Base-by-base conservation (phyloP, 345 rosid species). In the Cardamine resedifolia region DNA sequence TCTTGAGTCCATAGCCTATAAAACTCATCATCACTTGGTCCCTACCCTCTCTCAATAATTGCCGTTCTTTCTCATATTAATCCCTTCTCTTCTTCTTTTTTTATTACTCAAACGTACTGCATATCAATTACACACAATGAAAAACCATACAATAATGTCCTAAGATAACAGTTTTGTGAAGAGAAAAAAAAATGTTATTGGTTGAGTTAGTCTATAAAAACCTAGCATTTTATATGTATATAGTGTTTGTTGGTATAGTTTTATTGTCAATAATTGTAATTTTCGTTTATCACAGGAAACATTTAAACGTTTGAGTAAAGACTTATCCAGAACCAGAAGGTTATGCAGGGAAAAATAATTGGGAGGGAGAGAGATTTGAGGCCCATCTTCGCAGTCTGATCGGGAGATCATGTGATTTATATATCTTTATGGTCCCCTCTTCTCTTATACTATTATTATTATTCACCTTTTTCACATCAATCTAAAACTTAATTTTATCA, bases 401-500 rank as follows among this genome's bases (percentile, higher is more conserved):
- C 31, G 45, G 27, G 50, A 74, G 61, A 59, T 59, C 73, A 66
- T 74, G 78, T 74, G 78, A 58, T 49, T 10, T 39, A 36, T 66
- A 53, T 45, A 55, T 64, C 62, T 56, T 47, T 15, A 57, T 74
- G 78, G 78, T 74, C 68, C 78, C 78, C 73, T 74, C 73, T 58
- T 58, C 60, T 48, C 61, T 30, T 58, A 38, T 66, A 65, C 10
- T 36, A 73, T 38, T 19, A 65, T 15, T 36, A 73, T 38, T 19
- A 24, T 58, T 57, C 57, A 47, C 66, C 65, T 20, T 74, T 65
- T 66, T 10, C 16, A 73, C 51, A 47, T 47, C 50, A 53, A 21
- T 53, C 15, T 28, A 21, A 39, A 55, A 14, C 27, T 44, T 6
- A n/a, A 8, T 63, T 63, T 7, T 26, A 66, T 58, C 33, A 19